phyloP scores from a whole-genome alignment of 257 asterid species.

The Penstemon newberryi region DNA sequence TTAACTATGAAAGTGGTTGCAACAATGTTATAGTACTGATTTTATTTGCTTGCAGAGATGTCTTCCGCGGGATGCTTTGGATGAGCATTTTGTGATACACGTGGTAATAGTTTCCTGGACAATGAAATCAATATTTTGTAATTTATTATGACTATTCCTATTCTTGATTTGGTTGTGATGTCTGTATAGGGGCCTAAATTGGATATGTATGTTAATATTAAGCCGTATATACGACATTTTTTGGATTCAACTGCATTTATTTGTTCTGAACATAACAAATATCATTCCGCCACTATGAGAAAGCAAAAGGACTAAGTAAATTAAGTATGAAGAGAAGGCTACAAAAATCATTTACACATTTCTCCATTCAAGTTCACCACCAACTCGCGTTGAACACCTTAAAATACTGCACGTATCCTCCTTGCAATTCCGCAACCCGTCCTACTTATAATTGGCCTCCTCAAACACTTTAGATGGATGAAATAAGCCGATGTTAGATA shows the following conservation, averaged over 20 bases:
- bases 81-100: slow-evolving; percentile 87
- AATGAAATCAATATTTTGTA: slow-evolving; percentile 9
- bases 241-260: background rate
- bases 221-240: background rate
- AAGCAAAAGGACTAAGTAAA: background rate
- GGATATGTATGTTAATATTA: background rate
- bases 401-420: background rate
- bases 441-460: no score
- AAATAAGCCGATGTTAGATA: no score
- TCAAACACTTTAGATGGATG: no score
- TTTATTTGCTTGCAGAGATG: slow-evolving; percentile 67
- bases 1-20: slow-evolving; percentile 13
- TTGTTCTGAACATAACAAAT: slow-evolving; percentile 3
- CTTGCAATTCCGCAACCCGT: no score
- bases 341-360: background rate
- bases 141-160: background rate
- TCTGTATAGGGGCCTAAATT: background rate
- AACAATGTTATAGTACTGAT: slow-evolving; percentile 16
- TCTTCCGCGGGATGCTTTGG: slow-evolving; percentile 84
- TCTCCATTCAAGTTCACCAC: slow-evolving; percentile 7
- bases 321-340: background rate
- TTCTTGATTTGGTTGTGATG: background rate
- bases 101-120: slow-evolving; percentile 53
- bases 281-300: slow-evolving; percentile 1
- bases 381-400: background rate